These are phyloP conservation scores for Annulohypoxylon truncatum DNA, from an alignment of 2,329 filamentous ascomycete species.

Conservation along the genomic window DNA sequence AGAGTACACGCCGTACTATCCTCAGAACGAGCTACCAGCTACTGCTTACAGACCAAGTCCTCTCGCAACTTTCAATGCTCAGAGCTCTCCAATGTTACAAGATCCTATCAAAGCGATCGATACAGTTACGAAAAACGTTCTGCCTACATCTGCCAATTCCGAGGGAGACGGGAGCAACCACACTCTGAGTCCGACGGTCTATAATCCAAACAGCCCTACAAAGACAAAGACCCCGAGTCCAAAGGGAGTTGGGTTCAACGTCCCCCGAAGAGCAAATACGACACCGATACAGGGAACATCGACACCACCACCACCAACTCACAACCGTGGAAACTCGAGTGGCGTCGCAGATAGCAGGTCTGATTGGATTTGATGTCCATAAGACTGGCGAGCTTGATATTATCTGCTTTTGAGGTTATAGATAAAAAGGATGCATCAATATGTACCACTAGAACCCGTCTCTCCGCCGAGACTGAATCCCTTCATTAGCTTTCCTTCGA, in stretches of 20 bases:
- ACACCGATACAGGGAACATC: conserved; percentile 34
- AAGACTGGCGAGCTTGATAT: background rate
- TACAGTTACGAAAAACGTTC: conserved; percentile 48
- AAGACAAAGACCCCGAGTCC: conserved; percentile 57
- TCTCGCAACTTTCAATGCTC: conserved; percentile 40
- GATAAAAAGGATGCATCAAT: conserved; percentile 24
- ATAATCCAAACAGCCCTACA: conserved; percentile 57
- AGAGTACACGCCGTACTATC: conserved; percentile 55
- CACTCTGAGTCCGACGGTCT: conserved; percentile 65
- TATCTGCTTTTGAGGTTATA: conserved; percentile 25
- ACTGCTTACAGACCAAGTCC: conserved; percentile 49
- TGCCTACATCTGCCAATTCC: conserved; percentile 51
- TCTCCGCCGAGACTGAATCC: conserved; percentile 28
- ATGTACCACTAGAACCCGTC: conserved; percentile 29
- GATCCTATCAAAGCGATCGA: conserved; percentile 31
- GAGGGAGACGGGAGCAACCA: conserved; percentile 47
- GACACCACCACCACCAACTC: conserved; percentile 27
- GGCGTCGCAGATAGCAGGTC: conserved; percentile 32
- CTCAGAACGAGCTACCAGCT: conserved; percentile 40
- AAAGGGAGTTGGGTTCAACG: conserved; percentile 57
- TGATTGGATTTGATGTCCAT: conserved; percentile 46
- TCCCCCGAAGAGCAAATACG: conserved; percentile 46
- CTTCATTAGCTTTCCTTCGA: conserved; percentile 34
- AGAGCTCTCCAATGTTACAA: conserved; percentile 41
- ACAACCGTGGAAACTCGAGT: conserved; percentile 41